A percentile compares a stretch with the other conserved stretches of the same genome.
Conservation (phyloP, 306 rosid species). For the Geum urbanum region DNA sequence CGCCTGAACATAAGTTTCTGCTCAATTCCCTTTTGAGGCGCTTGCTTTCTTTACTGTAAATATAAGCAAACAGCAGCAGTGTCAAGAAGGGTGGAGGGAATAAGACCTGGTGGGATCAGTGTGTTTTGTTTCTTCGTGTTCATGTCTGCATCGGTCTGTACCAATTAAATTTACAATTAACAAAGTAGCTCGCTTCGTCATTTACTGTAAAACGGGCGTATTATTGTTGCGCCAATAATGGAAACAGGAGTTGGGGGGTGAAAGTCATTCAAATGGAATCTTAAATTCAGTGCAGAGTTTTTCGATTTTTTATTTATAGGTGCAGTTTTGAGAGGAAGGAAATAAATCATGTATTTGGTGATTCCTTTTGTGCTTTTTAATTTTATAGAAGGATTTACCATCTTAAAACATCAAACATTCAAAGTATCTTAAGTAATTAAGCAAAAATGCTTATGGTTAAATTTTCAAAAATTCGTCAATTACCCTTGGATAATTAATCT, state of each 20-base stretch:
- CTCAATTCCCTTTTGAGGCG: conserved; percentile 15
- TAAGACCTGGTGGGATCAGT: conserved; percentile 25
- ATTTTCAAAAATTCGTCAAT: no score
- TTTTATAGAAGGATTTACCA: no score
- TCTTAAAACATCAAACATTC: no score
- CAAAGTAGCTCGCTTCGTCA: conserved; percentile 27
- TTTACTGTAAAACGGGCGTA: background rate
- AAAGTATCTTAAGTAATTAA: no score
- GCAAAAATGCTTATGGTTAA: no score
- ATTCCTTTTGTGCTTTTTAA: no score
- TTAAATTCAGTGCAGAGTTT: background rate
- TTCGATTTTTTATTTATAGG: no score
- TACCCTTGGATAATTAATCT: no score
- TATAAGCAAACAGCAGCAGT: conserved; percentile 22
- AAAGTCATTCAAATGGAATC: background rate
- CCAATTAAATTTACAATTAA: conserved; percentile 30
- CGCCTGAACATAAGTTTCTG: conserved; percentile 16
- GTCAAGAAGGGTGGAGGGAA: conserved; percentile 25
- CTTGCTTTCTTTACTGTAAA: conserved; percentile 28
- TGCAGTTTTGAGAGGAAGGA: no score
- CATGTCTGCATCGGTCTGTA: conserved; percentile 24
- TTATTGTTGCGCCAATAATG: background rate
- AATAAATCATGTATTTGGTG: no score
- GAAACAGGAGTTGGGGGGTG: background rate
- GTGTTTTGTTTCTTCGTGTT: conserved; percentile 36